Base-by-base conservation (phyloP, 192 early-diverging fungal genomes). In the Podila minutissima region DNA sequence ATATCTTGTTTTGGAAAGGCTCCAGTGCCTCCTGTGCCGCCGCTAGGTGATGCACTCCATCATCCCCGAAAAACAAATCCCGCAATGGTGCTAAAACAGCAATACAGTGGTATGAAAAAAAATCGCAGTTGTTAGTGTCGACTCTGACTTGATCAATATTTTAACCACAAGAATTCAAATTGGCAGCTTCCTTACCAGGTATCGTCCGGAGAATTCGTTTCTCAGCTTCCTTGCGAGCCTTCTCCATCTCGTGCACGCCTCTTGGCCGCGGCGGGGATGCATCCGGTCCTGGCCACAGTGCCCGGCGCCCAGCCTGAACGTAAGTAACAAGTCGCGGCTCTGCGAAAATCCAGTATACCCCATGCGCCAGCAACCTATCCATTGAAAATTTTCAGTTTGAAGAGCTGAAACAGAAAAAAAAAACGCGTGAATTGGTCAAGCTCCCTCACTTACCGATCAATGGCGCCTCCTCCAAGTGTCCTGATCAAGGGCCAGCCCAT, bases 361-460 rank as follows among this genome's bases (percentile, higher is more conserved):
- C 82, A 69, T 85, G 83, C 28, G 84, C 87, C 28, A 88, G 46
- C 29, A 88, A 67, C n/a, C 85, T 88, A 73, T 35, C 10, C 53
- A 28, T 13, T 28, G 67, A 10, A 66, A 50, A 53, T 32, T 29
- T 26, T 53, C 19, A 53, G 50, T 24, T 61, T n/a, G 49, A 20
- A 11, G 4, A 62, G 38, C 26, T 33, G 19, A 28, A 17, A 63
- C 29, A 20, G 58, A 5, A 26, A 5, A 37, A 62, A 12, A 51
- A 10, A 31, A 5, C 1, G 5, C 9, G 38, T 28, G 46, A n/a
- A 33, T 50, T 31, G 17, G 28, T 31, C 29, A 7, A 38, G 31
- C 13, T 50, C 38, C 29, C 66, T 82, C 83, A 88, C 66, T 82
- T 83, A 88, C 87, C 86, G 83, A 58, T 88, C 87, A 53, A 86